These are phyloP conservation scores for Phaeosphaeria sp. DNA, from an alignment of 2,329 filamentous ascomycete genomes.

Conservation along the genomic window DNA sequence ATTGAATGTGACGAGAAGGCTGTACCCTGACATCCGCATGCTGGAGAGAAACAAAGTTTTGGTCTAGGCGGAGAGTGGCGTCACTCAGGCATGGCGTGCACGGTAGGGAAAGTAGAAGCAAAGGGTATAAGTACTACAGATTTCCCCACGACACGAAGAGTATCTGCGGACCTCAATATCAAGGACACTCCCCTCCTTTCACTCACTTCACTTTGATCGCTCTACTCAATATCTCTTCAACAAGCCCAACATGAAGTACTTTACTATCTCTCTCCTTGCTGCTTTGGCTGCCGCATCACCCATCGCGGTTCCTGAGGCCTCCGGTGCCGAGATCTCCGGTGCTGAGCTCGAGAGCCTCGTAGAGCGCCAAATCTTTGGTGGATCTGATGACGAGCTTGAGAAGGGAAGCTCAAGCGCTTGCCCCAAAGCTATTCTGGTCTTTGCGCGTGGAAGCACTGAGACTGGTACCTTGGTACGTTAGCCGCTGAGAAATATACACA, in stretches of 20 bases:
- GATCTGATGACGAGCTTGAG: constrained; percentile 29
- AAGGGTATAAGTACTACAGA: constrained; percentile 3
- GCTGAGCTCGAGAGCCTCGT: constrained; percentile 12
- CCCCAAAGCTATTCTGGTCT: constrained; percentile 37
- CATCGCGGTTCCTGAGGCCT: constrained; percentile 7
- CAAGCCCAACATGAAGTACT: constrained; percentile 27
- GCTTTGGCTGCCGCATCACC: constrained; percentile 13
- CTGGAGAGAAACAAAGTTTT: constrained; percentile 1
- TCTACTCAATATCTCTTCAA: neutral
- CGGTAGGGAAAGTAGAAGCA: neutral
- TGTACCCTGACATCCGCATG: neutral
- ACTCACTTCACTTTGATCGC: neutral
- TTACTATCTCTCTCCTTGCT: constrained; percentile 19
- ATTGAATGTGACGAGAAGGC: neutral
- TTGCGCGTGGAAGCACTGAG: constrained; percentile 33
- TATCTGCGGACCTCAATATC: constrained; percentile 8
- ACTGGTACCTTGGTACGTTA: constrained; percentile 35
- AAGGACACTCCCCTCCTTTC: neutral
- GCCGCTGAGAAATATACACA: neutral
- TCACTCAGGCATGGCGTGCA: neutral
- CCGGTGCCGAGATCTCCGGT: neutral
- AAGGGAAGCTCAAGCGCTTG: constrained; percentile 22
- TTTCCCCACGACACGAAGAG: neutral
- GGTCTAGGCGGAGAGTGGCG: neutral
- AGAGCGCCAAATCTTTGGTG: constrained; percentile 14